Base-by-base conservation (phyloP, 164 flowering plant species). In the Nymphaea colorata region DNA sequence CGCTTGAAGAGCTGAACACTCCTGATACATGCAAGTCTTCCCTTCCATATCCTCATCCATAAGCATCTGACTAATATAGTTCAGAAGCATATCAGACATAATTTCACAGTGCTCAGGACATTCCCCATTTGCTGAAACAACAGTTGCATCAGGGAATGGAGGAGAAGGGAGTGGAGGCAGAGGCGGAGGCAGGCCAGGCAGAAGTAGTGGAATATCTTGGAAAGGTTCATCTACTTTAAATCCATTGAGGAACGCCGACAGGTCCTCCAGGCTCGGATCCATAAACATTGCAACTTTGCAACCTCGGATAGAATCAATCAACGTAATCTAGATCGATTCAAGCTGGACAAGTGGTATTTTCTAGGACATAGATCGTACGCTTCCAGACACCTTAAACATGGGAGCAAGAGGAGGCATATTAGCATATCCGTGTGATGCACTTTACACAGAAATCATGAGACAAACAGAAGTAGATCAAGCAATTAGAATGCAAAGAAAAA, bases 21-120 rank as follows among this genome's bases (percentile, higher is more conserved):
- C 93, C 70, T 89, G 97, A 12, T 85, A 85, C 90, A 84, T 84
- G 64, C 85, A 85, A 11, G 77, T 75, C 79, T 86, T 83, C 17
- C 86, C 97, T 59, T 86, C 98, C 81, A 87, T 84, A 66, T 91
- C 96, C 76, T 93, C 98, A 70, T 93, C 96, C 97, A 91, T 88
- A 43, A 93, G 91, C 73, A 91, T 85, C 81, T 85, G 82, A 73
- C 71, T 87, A 64, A 93, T 91, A 77, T 82, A 91, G 8, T 77
- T 76, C 74, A 93, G 81, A 59, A 87, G 81, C 3, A 76, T 78
- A 79, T 91, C 96, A 7, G 94, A 89, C 64, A 87, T 85, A 74
- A 51, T 57, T 42, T 93, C 96, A 69, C 81, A 84, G 53, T 88
- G 95, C 53, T 89, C 95, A 0, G 73, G 71, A 3, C 73, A 75